Evolutionary conservation across 2,329 filamentous ascomycete genomes (phyloP).

Genomic region (Aspergillaceae sp.): DNA sequence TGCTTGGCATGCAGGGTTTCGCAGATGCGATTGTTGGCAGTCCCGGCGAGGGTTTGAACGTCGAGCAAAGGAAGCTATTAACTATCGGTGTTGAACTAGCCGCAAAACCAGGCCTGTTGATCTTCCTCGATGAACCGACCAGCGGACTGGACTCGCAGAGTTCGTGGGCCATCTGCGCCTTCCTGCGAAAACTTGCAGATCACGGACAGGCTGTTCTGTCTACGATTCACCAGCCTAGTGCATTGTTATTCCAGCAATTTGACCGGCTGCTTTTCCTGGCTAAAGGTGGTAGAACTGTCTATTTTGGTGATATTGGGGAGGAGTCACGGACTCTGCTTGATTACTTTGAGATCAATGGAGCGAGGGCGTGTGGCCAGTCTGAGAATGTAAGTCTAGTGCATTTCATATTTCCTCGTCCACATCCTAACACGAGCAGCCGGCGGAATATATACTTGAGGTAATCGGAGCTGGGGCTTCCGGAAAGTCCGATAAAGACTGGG

Average conservation of each 20-base stretch:
- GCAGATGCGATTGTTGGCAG: constrained; percentile 80
- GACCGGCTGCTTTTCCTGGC: constrained; percentile 55
- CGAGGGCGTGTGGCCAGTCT: constrained; percentile 47
- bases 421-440: constrained; percentile 38
- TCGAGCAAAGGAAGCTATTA: constrained; percentile 59
- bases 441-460: constrained; percentile 60
- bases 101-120: constrained; percentile 73
- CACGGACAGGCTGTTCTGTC: constrained; percentile 81
- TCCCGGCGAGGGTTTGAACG: constrained; percentile 63
- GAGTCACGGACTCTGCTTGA: constrained; percentile 48
- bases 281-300: constrained; percentile 56
- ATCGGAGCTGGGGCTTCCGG: constrained; percentile 55
- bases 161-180: constrained; percentile 76
- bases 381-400: constrained; percentile 44
- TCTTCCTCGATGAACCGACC: constrained; percentile 89
- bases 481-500: constrained; percentile 59
- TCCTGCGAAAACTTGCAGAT: constrained; percentile 82
- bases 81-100: constrained; percentile 90
- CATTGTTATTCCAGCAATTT: constrained; percentile 80
- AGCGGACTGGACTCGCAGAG: constrained; percentile 85
- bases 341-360: constrained; percentile 58
- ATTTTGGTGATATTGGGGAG: constrained; percentile 57
- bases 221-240: constrained; percentile 92
- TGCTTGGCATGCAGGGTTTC: constrained; percentile 81
- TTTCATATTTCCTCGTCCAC: neutral